phyloP scores from a whole-genome alignment of 495 filamentous ascomycete species.

The Aspergillus cavernicola region DNA sequence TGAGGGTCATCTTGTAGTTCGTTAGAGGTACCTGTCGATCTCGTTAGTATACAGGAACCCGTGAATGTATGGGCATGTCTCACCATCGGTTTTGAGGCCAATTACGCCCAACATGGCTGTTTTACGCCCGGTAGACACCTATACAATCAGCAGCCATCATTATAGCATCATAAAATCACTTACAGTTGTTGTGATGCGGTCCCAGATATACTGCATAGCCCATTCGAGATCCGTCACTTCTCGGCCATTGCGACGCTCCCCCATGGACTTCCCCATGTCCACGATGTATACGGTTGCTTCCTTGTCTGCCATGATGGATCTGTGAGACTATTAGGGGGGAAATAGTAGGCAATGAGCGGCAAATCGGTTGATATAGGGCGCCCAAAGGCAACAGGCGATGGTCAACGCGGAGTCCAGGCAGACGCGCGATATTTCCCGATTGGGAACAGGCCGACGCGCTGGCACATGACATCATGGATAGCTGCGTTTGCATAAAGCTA shows the following conservation, averaged over 20 bases:
- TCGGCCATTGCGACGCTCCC: conserved; percentile 67
- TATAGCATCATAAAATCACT: conserved; percentile 8
- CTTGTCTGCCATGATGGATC: conserved; percentile 76
- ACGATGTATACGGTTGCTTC: conserved; percentile 91
- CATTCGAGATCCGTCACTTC: conserved; percentile 79
- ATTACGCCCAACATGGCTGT: conserved; percentile 77
- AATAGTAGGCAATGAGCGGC: background rate
- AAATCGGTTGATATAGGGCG: conserved; percentile 10
- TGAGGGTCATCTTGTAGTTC: conserved; percentile 56
- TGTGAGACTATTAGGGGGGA: background rate
- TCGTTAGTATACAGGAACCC: conserved; percentile 8
- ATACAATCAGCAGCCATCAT: background rate
- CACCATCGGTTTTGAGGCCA: conserved; percentile 74
- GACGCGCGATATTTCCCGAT: conserved; percentile 47
- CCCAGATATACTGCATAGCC: conserved; percentile 93
- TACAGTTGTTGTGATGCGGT: conserved; percentile 81
- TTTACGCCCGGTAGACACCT: conserved; percentile 79
- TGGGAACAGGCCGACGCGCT: conserved; percentile 32
- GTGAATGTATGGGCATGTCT: background rate
- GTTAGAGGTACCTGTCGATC: conserved; percentile 59
- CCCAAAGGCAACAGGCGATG: conserved; percentile 16
- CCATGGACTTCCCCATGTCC: conserved; percentile 83
- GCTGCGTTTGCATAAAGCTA: background rate
- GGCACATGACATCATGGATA: conserved; percentile 44
- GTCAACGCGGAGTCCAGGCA: conserved; percentile 27